These are phyloP conservation scores for Lineolata rhizophorae DNA, from an alignment of 495 filamentous ascomycete genomes.

Conservation along the genomic window DNA sequence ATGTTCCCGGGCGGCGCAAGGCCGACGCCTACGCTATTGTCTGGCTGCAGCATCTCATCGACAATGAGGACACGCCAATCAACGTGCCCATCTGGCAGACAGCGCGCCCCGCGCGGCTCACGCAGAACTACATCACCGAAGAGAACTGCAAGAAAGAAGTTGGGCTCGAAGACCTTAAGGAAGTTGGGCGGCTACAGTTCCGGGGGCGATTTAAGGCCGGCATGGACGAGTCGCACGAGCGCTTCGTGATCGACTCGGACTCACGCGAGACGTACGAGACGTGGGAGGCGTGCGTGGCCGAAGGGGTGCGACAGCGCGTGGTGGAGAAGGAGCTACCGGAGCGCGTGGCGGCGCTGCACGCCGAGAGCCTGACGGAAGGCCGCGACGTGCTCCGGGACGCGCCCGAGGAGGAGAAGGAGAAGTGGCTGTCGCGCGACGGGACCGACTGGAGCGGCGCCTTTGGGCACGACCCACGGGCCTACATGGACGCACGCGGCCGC, in stretches of 20 bases:
- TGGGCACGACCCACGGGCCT: conserved; percentile 35
- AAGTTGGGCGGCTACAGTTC: conserved; percentile 67
- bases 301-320: conserved; percentile 51
- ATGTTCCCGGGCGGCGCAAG: conserved; percentile 39
- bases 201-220: conserved; percentile 64
- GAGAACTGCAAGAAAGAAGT: conserved; percentile 38
- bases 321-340: conserved; percentile 48
- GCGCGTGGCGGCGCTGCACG: conserved; percentile 47
- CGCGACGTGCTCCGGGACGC: conserved; percentile 58
- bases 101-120: conserved; percentile 44
- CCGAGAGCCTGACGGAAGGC: conserved; percentile 50
- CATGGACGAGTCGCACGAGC: conserved; percentile 67
- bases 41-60: conserved; percentile 69
- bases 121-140: conserved; percentile 78
- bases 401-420: conserved; percentile 42
- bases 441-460: conserved; percentile 85
- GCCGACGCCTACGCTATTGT: conserved; percentile 54
- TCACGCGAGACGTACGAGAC: conserved; percentile 80
- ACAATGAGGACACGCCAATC: conserved; percentile 51
- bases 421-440: conserved; percentile 61
- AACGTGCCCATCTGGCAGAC: conserved; percentile 79
- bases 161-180: conserved; percentile 44
- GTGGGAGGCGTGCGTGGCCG: conserved; percentile 73
- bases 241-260: conserved; percentile 71
- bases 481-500: conserved; percentile 26